A percentile compares a stretch with the other conserved stretches of the same genome.
phyloP scores from a whole-genome alignment of 805 yeast species.

The Wickerhamiella sorbophila region DNA sequence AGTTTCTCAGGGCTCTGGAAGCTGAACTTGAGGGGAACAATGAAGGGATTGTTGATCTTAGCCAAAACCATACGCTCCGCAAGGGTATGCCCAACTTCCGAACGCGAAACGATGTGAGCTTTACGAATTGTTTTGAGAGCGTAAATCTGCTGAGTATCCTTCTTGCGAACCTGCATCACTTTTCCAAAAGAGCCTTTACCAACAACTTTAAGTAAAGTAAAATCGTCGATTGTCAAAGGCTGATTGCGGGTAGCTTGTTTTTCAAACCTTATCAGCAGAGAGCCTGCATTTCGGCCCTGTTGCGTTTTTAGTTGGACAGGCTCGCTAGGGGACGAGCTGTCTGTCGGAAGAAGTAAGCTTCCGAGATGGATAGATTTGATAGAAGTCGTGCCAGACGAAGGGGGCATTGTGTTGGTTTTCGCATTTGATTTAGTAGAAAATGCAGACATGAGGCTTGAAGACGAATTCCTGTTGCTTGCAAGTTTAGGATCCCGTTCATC shows the following conservation, averaged over 20 bases:
- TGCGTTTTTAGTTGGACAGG: conserved; percentile 50
- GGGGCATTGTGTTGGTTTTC: not conserved
- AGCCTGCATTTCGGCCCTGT: conserved; percentile 19
- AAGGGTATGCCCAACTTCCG: conserved; percentile 90
- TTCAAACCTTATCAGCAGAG: conserved; percentile 15
- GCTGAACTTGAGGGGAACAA: conserved; percentile 89
- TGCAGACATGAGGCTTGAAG: conserved; percentile 29
- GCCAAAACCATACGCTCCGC: conserved; percentile 95
- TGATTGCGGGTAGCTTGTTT: conserved; percentile 23
- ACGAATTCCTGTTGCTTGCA: conserved; percentile 2
- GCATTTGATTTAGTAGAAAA: conserved; percentile 51
- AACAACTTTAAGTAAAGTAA: conserved; percentile 83
- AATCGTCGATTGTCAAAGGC: conserved; percentile 75
- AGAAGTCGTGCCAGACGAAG: conserved; percentile 9
- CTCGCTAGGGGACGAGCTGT: conserved; percentile 29
- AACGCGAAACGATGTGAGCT: conserved; percentile 82
- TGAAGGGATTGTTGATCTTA: conserved; percentile 83
- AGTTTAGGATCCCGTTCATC: conserved; percentile 7
- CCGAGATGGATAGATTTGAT: not conserved
- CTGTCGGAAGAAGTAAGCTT: conserved; percentile 19
- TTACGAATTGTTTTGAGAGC: conserved; percentile 90
- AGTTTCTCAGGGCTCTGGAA: conserved; percentile 95
- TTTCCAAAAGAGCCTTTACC: conserved; percentile 98
- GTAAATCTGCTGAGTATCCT: conserved; percentile 86
- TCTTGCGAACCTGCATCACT: conserved; percentile 96